A percentile compares a stretch with the other conserved stretches of the same genome.
phyloP scores from a whole-genome alignment of 2,329 filamentous ascomycete genomes.

The Fusarium albosuccineum region DNA sequence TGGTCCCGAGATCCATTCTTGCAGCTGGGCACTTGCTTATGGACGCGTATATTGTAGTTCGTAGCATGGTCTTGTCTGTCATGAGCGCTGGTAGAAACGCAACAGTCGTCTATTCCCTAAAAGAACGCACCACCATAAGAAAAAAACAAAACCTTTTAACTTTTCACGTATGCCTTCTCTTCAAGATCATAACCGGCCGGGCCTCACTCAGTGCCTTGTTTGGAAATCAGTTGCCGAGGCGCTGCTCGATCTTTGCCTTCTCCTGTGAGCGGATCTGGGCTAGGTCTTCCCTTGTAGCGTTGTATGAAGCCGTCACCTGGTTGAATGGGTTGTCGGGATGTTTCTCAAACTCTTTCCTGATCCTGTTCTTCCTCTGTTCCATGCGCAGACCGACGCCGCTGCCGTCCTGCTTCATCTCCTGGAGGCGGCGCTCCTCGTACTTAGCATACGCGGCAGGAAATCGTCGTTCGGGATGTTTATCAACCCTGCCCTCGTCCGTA shows the following conservation, averaged over 20 bases:
- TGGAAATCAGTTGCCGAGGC: constrained; percentile 62
- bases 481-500: constrained; percentile 76
- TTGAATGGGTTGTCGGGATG: constrained; percentile 96
- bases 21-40: background rate
- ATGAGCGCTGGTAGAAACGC: constrained; percentile 26
- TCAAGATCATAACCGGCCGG: constrained; percentile 8
- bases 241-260: constrained; percentile 79
- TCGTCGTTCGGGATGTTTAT: constrained; percentile 88
- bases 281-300: constrained; percentile 84
- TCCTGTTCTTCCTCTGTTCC: constrained; percentile 86
- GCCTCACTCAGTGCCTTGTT: background rate
- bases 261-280: constrained; percentile 74
- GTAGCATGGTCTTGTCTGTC: constrained; percentile 12
- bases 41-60: constrained; percentile 11
- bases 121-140: constrained; percentile 25
- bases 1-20: background rate
- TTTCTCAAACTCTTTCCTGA: constrained; percentile 94
- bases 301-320: constrained; percentile 80
- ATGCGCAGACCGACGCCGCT: constrained; percentile 78
- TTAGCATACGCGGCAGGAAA: constrained; percentile 88
- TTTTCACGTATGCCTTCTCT: constrained; percentile 5
- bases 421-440: constrained; percentile 83
- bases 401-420: constrained; percentile 88
- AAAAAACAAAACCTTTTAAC: constrained; percentile 19
- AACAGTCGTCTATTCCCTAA: constrained; percentile 38